Conservation (phyloP, 148 eudicot genomes). For the Agrostemma githago region DNA sequence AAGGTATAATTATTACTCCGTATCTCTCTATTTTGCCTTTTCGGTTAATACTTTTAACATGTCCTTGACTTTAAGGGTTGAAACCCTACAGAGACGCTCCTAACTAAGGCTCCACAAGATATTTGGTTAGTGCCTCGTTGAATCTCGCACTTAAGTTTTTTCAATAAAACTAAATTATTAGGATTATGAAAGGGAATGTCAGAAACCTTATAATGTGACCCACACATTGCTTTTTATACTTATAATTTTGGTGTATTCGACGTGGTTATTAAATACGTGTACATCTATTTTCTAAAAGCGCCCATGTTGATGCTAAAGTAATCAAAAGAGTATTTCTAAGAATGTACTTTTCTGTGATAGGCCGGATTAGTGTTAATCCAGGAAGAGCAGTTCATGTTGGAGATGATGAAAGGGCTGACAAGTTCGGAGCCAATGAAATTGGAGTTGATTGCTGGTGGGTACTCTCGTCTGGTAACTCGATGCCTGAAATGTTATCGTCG, state of each 20-base stretch:
- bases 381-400: conserved; percentile 76
- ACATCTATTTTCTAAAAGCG: not conserved
- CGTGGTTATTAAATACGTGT: not conserved
- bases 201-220: not conserved
- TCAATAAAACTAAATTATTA: not conserved
- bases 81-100: too few relatives aligned
- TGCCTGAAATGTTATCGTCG: not conserved
- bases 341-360: conserved; percentile 29
- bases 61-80: too few relatives aligned
- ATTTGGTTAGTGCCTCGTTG: too few relatives aligned
- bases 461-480: conserved; percentile 1
- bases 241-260: too few relatives aligned
- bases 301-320: not conserved
- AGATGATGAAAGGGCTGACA: conserved; percentile 80
- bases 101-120: too few relatives aligned
- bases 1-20: too few relatives aligned
- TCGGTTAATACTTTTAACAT: too few relatives aligned
- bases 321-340: not conserved
- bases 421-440: conserved; percentile 70
- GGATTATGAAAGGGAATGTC: not conserved
- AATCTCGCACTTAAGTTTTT: too few relatives aligned
- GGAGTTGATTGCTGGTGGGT: conserved; percentile 88
- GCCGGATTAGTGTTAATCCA: conserved; percentile 48
- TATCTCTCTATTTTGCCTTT: too few relatives aligned
- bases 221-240: not conserved